phyloP scores from a whole-genome alignment of 345 rosid genomes.

The Arabidopsis thaliana region TAIR10.1 NC_003070.9:24963501-24964000 shows the following conservation, averaged over 20 bases:
- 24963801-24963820: conserved; percentile 28
- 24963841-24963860: conserved; percentile 13
- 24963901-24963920: background rate
- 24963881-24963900: conserved; percentile 2
- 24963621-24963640: conserved; percentile 35
- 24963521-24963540: conserved; percentile 39
- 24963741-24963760: conserved; percentile 51
- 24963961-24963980: background rate
- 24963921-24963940: background rate
- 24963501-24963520: background rate
- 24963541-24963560: conserved; percentile 29
- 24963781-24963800: conserved; percentile 41
- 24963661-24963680: background rate
- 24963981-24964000: background rate
- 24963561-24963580: background rate
- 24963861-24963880: conserved; percentile 2
- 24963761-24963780: conserved; percentile 33
- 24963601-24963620: conserved; percentile 20
- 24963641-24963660: conserved; percentile 24
- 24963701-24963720: conserved; percentile 32
- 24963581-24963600: conserved; percentile 13
- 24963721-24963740: conserved; percentile 16
- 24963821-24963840: background rate
- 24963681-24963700: conserved; percentile 36
- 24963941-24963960: background rate